phyloP scores from a whole-genome alignment of 192 early-diverging fungal genomes.

The Ambispora gerdemannii region DNA sequence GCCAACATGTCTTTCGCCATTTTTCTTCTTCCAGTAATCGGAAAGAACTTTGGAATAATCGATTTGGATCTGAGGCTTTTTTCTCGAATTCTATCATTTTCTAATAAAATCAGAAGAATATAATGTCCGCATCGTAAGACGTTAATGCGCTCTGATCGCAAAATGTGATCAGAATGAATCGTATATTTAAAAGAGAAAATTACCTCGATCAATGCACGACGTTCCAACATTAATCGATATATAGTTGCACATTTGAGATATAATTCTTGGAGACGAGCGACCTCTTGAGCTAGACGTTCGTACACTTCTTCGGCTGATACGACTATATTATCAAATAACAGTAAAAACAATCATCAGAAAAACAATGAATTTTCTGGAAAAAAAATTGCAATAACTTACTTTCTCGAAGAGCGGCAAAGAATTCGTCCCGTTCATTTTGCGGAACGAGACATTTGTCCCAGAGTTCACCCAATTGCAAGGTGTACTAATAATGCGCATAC shows the following conservation, averaged over 20 bases:
- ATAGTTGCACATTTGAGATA: slow-evolving; percentile 26
- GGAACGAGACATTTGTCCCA: slow-evolving; percentile 33
- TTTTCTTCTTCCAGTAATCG: slow-evolving; percentile 79
- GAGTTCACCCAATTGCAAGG: slow-evolving; percentile 26
- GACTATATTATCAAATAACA: background rate
- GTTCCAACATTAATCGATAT: slow-evolving; percentile 25
- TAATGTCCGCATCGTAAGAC: too few species aligned
- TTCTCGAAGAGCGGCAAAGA: slow-evolving; percentile 13
- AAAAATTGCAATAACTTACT: slow-evolving; percentile 15
- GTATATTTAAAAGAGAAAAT: background rate
- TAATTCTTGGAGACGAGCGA: slow-evolving; percentile 22
- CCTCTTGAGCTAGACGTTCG: slow-evolving; percentile 15
- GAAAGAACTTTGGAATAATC: slow-evolving; percentile 72
- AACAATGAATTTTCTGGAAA: background rate
- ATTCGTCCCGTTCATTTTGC: slow-evolving; percentile 27
- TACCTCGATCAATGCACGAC: slow-evolving; percentile 25
- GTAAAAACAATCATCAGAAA: background rate
- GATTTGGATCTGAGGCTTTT: slow-evolving; percentile 67
- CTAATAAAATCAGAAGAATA: slow-evolving; percentile 32
- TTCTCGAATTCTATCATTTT: slow-evolving; percentile 77
- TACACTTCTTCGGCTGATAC: slow-evolving; percentile 24
- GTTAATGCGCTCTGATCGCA: background rate
- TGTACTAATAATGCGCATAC: slow-evolving; percentile 6
- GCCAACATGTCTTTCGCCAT: slow-evolving; percentile 74
- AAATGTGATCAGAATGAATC: background rate